Base-by-base conservation (phyloP, 192 early-diverging fungal genomes). In the Physocladia obscura region DNA sequence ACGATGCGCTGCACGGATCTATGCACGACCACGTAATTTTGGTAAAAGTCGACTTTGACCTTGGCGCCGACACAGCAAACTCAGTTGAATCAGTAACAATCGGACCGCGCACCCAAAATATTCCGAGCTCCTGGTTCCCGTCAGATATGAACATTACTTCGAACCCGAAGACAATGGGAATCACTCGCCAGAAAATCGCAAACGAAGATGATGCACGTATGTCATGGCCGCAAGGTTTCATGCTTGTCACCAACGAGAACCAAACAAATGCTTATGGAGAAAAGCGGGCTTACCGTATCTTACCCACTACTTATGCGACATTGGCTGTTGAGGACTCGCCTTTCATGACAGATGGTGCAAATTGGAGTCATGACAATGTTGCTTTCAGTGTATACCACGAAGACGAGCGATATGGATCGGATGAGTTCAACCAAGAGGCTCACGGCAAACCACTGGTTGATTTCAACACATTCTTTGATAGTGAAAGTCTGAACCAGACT, bases 1-100 rank as follows among this genome's bases (percentile, higher is more conserved):
- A 15, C 50, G 51, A 58, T 5, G 40, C 30, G 11, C 13, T 11
- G 13, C 40, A 56, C 47, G 62, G 62, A 58, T 62, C 56, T 59
- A 15, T 65, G 19, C 62, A 65, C 31, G 62, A 65, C 62, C 62
- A 65, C 62, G 49, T 65, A 17, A 60, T 65, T 4, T 60, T 60
- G 15, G 24, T 26, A 47, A 65, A 65, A 48, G 55, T 61, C 22
- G 22, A 38, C 35, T 54, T 61, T 24, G 27, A 22, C n/a, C 6
- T 61, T 6, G 54, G 21, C 54, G 40, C 11, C 40, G 40, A 44
- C 11, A 44, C 40, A 13, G 40, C 40, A 8, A 44, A 44, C 40
- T 44, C 40, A 8, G 11, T 44, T 8, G 40, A 44, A 44, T 13
- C 40, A 44, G 40, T 44, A 13, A 44, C 40, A n/a, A 44, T 44